phyloP scores from a whole-genome alignment of 2,329 filamentous ascomycete genomes.

The Sphaerulina vaccinii region DNA sequence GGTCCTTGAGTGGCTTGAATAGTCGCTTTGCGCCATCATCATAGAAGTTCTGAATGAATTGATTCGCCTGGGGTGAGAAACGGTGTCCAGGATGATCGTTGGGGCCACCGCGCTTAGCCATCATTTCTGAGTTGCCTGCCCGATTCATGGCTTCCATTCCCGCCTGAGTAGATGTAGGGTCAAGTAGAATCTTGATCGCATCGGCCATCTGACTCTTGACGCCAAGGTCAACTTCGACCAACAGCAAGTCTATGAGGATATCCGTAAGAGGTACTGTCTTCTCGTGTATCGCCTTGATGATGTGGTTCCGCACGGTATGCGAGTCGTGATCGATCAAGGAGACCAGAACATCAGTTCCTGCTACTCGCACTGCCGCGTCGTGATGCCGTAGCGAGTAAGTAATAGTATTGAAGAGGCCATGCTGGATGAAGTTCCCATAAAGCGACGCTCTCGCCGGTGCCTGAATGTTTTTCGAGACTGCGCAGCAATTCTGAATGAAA shows the following conservation, averaged over 20 bases:
- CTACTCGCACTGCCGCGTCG: slow-evolving; percentile 82
- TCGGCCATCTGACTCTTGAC: slow-evolving; percentile 96
- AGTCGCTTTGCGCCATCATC: slow-evolving; percentile 80
- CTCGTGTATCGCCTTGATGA: slow-evolving; percentile 87
- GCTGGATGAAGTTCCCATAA: slow-evolving; percentile 84
- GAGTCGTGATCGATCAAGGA: slow-evolving; percentile 95
- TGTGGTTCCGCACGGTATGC: slow-evolving; percentile 87
- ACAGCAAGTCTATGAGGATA: slow-evolving; percentile 84
- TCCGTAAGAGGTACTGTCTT: slow-evolving; percentile 84
- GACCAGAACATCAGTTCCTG: slow-evolving; percentile 89
- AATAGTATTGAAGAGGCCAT: slow-evolving; percentile 85
- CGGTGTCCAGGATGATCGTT: slow-evolving; percentile 21
- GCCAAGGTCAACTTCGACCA: slow-evolving; percentile 88
- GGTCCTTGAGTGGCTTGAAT: slow-evolving; percentile 79
- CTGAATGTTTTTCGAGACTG: slow-evolving; percentile 91
- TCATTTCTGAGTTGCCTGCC: slow-evolving; percentile 63
- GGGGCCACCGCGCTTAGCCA: slow-evolving; percentile 55
- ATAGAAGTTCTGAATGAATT: slow-evolving; percentile 86
- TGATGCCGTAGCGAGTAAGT: slow-evolving; percentile 84
- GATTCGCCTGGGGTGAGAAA: slow-evolving; percentile 67
- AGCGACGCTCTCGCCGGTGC: slow-evolving; percentile 75
- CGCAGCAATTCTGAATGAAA: slow-evolving; percentile 94
- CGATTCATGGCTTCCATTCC: slow-evolving; percentile 61
- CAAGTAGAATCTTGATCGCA: slow-evolving; percentile 88
- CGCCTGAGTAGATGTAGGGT: slow-evolving; percentile 62